These are phyloP conservation scores for Elsinoe batatas DNA, from an alignment of 2,329 filamentous ascomycete species.

Conservation along the genomic window DNA sequence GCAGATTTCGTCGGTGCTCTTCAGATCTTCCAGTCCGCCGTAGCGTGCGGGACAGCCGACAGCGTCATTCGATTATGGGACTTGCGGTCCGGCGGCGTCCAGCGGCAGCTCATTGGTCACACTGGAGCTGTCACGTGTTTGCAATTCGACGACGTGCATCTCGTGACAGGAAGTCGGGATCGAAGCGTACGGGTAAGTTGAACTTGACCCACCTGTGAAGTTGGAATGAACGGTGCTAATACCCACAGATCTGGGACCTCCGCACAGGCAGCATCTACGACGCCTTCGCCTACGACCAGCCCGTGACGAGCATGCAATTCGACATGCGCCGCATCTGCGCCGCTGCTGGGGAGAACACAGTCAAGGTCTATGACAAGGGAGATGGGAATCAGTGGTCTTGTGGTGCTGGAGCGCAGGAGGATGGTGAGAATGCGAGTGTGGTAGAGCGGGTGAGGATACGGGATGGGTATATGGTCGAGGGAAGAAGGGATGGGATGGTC, in stretches of 20 bases:
- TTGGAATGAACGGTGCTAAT: no score
- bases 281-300: constrained; percentile 87
- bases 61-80: constrained; percentile 97
- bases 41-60: constrained; percentile 93
- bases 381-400: constrained; percentile 96
- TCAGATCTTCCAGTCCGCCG: constrained; percentile 89
- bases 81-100: constrained; percentile 91
- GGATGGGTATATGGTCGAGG: constrained; percentile 90
- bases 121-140: constrained; percentile 88
- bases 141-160: constrained; percentile 90
- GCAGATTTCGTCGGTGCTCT: constrained; percentile 91
- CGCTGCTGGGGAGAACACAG: constrained; percentile 83
- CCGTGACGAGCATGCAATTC: constrained; percentile 95
- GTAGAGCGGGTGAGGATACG: constrained; percentile 83
- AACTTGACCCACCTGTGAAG: no score
- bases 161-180: constrained; percentile 88
- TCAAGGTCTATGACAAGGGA: constrained; percentile 96
- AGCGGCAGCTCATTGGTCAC: constrained; percentile 88
- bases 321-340: constrained; percentile 80
- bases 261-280: constrained; percentile 92
- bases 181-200: constrained; percentile 87
- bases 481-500: constrained; percentile 74
- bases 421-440: constrained; percentile 49
- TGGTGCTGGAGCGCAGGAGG: constrained; percentile 66
- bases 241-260: constrained; percentile 99